phyloP scores from a whole-genome alignment of 2,329 filamentous ascomycete genomes.

The Microdochium nivale region DNA sequence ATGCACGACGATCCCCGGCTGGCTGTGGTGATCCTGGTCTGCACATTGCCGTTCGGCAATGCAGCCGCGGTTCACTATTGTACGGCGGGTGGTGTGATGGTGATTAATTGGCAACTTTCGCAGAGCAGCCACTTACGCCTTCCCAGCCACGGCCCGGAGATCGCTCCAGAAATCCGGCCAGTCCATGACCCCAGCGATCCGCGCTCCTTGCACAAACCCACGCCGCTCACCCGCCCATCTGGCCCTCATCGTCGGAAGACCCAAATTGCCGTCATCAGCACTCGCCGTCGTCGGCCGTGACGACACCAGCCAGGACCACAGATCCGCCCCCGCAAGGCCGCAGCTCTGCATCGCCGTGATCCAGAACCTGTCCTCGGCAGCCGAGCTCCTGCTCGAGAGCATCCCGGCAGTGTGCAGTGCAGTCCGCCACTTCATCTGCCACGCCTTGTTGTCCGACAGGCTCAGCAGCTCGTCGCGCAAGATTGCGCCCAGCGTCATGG shows the following conservation, averaged over 20 bases:
- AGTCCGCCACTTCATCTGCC: background rate
- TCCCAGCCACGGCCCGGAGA: too few relatives aligned
- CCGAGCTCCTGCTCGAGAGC: background rate
- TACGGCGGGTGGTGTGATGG: too few relatives aligned
- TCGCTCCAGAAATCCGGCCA: too few relatives aligned
- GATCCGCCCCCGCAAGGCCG: background rate
- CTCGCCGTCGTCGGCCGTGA: background rate
- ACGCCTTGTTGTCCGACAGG: background rate
- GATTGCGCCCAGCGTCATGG: background rate
- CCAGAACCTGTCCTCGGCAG: background rate
- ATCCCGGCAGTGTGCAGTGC: background rate
- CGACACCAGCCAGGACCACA: background rate
- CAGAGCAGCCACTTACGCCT: too few relatives aligned
- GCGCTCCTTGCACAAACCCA: too few relatives aligned
- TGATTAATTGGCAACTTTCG: too few relatives aligned
- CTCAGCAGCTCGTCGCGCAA: background rate
- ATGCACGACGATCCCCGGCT: background rate
- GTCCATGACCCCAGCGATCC: too few relatives aligned
- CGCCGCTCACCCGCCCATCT: too few relatives aligned
- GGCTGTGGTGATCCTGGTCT: background rate
- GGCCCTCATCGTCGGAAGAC: too few relatives aligned
- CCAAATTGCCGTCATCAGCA: background rate
- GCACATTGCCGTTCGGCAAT: too few relatives aligned
- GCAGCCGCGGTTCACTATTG: too few relatives aligned
- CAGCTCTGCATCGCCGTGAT: background rate